phyloP scores from a whole-genome alignment of 2,329 filamentous ascomycete genomes.

The Colletotrichum theobromicola region DNA sequence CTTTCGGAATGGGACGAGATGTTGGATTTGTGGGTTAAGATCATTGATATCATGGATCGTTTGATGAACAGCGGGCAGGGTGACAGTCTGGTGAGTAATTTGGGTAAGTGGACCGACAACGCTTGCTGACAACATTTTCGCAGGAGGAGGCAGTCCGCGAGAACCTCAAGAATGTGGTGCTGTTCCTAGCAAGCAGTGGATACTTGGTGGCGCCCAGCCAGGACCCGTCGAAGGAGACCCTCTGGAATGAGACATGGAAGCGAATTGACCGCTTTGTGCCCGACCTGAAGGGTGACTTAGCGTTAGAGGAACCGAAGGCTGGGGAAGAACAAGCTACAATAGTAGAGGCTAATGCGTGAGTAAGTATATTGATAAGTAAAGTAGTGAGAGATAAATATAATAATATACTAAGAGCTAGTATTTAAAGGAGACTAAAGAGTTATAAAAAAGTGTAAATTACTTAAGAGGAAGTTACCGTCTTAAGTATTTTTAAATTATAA shows the following conservation, averaged over 20 bases:
- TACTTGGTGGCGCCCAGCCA: constrained; percentile 76
- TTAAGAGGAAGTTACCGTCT: no score
- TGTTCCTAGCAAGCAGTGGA: constrained; percentile 92
- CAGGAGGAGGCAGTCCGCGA: constrained; percentile 95
- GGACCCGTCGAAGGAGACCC: constrained; percentile 58
- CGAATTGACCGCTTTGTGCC: constrained; percentile 70
- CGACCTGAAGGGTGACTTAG: constrained; percentile 62
- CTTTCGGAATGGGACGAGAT: constrained; percentile 87
- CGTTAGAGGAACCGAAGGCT: constrained; percentile 48
- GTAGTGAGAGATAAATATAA: not conserved
- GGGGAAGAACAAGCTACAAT: not conserved
- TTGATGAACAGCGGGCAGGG: constrained; percentile 95
- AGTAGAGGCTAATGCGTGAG: not conserved
- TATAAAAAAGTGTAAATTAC: no score
- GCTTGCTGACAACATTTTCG: not conserved
- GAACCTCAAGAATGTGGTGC: constrained; percentile 91
- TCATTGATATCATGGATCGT: constrained; percentile 92
- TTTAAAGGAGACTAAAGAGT: no score
- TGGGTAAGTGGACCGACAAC: constrained; percentile 4
- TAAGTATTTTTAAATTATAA: no score
- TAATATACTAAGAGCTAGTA: not conserved
- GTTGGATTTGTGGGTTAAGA: constrained; percentile 89
- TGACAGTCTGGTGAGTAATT: constrained; percentile 75
- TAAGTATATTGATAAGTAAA: not conserved
- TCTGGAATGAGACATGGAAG: constrained; percentile 70